Base-by-base conservation (phyloP, 176 grass and related monocot genomes). In the Ensete glaucum region DNA sequence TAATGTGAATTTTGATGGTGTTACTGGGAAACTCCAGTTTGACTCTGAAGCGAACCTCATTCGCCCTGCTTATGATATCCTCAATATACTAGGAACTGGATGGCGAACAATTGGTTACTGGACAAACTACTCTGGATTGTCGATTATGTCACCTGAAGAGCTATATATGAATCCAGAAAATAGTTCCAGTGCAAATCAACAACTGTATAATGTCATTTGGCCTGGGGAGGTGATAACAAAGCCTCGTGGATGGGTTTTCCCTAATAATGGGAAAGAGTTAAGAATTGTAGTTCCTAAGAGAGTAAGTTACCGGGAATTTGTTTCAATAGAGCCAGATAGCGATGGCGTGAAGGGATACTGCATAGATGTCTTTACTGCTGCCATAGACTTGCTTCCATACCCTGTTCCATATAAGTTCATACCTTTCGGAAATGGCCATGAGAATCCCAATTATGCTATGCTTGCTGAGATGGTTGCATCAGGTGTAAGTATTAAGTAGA, bases 391-490 rank as follows among this genome's bases (percentile, higher is more conserved):
- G 54, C 23, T 74, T 1, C 72, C 72, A 16, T 74, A 74, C 57
- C 72, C 72, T 27, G 53, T 74, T 11, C 72, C 72, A 14, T 74
- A 74, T 8, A 74, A 19, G 15, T 56, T 74, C 13, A n/a, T 74
- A 9, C 13, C 72, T 11, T 74, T 57, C 10, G 72, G 72, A 24
- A 3, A 74, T 74, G 72, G 72, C 23, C 72, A 11, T 74, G 23
- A 74, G 24, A 74, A 57, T 27, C 72, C 72, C n/a, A 74, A 53
- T n/a, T 74, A 74, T 57, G 7, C 72, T 55, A 57, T 57, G 72
- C 72, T 74, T 57, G 72, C 72, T 74, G 52, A 74, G 50, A 74
- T 74, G 52, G 72, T 74, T 58, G 72, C 72, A 3, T 74, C 23
- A 9, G 54, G 54, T 1, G 72, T 74, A 74, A 74, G 72, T 57